A percentile compares a stretch with the other conserved stretches of the same genome.
phyloP scores from a whole-genome alignment of 768 basidiomycete genomes.

The Rhizopogon sp. region DNA sequence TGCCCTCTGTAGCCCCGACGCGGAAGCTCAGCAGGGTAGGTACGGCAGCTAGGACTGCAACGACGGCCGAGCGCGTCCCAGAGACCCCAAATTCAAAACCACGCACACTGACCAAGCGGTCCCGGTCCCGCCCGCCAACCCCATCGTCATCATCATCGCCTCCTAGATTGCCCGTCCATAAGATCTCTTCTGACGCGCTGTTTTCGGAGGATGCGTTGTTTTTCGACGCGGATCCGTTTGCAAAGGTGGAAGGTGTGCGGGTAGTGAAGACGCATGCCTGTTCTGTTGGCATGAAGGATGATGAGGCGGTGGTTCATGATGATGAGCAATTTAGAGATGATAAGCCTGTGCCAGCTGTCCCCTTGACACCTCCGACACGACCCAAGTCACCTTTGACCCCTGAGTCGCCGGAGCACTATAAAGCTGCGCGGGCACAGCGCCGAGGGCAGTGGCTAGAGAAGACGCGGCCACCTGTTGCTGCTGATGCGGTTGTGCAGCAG shows the following conservation, averaged over 20 bases:
- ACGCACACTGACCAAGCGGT: constrained; percentile 23
- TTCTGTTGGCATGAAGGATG: constrained; percentile 1
- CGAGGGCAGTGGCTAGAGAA: constrained; percentile 38
- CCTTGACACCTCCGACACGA: background rate
- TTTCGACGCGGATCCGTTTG: constrained; percentile 42
- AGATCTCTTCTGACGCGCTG: background rate
- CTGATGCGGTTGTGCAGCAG: constrained; percentile 24
- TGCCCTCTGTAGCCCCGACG: constrained; percentile 3
- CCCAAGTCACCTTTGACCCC: constrained; percentile 10
- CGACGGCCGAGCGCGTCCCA: background rate
- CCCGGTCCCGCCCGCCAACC: constrained; percentile 18
- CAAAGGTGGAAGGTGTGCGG: constrained; percentile 47
- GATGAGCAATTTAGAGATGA: too few species aligned
- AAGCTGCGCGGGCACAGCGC: constrained; percentile 33
- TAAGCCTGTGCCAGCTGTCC: too few species aligned
- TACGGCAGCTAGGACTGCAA: background rate
- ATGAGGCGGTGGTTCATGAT: background rate
- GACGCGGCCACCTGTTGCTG: constrained; percentile 29
- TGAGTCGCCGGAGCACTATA: constrained; percentile 34
- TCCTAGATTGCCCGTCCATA: constrained; percentile 3
- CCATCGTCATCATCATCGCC: constrained; percentile 18
- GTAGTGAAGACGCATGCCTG: constrained; percentile 28
- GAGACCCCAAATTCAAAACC: constrained; percentile 6
- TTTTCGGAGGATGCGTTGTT: constrained; percentile 17
- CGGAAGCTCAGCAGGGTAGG: constrained; percentile 15